Conservation (phyloP, 352 stramenopile species). For the Albugo laibachii region DNA sequence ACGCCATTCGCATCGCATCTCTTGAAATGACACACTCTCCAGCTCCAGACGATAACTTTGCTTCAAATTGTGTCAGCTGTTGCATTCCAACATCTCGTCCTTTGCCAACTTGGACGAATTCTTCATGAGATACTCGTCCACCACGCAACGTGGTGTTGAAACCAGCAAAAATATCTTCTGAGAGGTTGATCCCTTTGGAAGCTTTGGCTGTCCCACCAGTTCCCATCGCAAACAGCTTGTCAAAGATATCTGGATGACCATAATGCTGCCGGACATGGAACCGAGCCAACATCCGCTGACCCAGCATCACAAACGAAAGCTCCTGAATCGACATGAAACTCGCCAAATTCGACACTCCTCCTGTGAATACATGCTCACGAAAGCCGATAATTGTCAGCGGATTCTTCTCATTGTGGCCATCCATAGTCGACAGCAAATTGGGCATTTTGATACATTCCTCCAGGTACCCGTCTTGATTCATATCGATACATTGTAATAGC, state of each 20-base stretch:
- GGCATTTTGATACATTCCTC: constrained; percentile 72
- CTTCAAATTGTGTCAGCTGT: constrained; percentile 96
- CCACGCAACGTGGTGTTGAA: constrained; percentile 70
- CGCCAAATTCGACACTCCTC: constrained; percentile 60
- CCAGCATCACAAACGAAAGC: constrained; percentile 62
- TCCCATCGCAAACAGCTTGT: constrained; percentile 69
- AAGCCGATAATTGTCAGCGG: constrained; percentile 73
- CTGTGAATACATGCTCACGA: constrained; percentile 71
- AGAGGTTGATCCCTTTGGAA: constrained; percentile 69
- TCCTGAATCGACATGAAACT: constrained; percentile 80
- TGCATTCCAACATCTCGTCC: constrained; percentile 97
- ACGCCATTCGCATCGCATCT: constrained; percentile 89
- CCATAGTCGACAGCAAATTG: constrained; percentile 63
- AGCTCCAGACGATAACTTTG: constrained; percentile 92
- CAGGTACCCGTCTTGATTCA: constrained; percentile 78
- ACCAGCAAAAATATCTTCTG: constrained; percentile 78
- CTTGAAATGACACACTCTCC: constrained; percentile 94
- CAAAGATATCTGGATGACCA: constrained; percentile 77
- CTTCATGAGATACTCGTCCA: constrained; percentile 51
- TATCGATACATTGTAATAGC: constrained; percentile 79
- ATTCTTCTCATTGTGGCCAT: constrained; percentile 36
- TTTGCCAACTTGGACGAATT: constrained; percentile 87
- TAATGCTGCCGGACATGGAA: constrained; percentile 72
- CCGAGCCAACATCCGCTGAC: constrained; percentile 59
- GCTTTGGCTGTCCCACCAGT: constrained; percentile 64